Evolutionary conservation across 129 eudicot species (phyloP), one percentile per base, ranked within the genome.

Genomic region (Heracleum sosnowskyi): DNA sequence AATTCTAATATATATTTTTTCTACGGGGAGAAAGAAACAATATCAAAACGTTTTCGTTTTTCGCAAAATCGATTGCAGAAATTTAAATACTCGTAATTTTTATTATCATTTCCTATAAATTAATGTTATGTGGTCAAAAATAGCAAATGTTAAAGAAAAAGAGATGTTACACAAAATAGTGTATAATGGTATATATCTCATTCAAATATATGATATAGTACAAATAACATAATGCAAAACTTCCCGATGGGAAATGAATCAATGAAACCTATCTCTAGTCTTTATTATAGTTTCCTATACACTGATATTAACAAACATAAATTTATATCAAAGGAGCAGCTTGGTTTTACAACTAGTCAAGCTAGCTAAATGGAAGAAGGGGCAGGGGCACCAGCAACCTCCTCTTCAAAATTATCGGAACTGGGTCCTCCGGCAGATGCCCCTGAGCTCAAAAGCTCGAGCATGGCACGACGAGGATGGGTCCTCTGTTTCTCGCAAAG

Each of bases 391-490:
- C 34, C 60, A 44, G 79, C 84, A 10, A n/a, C 82, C n/a, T 39
- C 63, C 17, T 78, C 17, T 29, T 15, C 62, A 41, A 37, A n/a
- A 75, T 7, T 41, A 78, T 82, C 66, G 73, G 86, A 41, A 11
- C 31, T 31, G 10, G 95, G 90, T 74, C 84, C 90, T 70, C 81
- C 90, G 22, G 90, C 81, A 15, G 90, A 91, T 12, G 85, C 93
- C 35, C 88, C 97, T 22, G 90, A 91, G 89, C 97, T 93, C 85
- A 87, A 7, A 74, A 91, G 85, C 90, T 91, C 91, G 34, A 86
- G 74, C 98, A 93, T 91, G 62, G 89, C 98, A 34, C 98, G 92
- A 49, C 47, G 98, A n/a, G 95, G 92, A 76, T 86, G 86, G 46
- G 78, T 80, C 80, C 82, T 80, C 51, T 89, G 95, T 73, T 85